Percentiles rank a stretch among this genome's conserved stretches.
These are phyloP conservation scores for Pyrus bretschneideri DNA, from an alignment of 306 rosid genomes.

Conservation along the genomic window DNA sequence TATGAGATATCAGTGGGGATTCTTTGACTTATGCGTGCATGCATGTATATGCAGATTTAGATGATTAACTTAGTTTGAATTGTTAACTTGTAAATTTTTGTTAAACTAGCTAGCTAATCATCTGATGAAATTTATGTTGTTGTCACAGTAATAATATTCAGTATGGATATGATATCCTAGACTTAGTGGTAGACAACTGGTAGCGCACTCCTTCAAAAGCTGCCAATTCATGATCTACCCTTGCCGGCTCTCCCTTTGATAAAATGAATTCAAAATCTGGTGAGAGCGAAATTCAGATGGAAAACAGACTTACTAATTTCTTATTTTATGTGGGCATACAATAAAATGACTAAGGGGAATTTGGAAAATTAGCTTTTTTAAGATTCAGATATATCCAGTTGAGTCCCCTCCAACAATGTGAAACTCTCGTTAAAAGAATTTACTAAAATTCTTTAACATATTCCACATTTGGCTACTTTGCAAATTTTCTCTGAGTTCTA, in stretches of 20 bases:
- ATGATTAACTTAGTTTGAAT: too few species aligned
- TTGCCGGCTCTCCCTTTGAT: background rate
- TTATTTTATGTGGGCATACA: background rate
- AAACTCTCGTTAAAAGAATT: too few species aligned
- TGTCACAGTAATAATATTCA: background rate
- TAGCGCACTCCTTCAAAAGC: background rate
- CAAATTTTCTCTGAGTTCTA: too few species aligned
- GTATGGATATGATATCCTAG: background rate
- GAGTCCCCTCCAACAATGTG: background rate
- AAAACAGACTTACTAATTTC: background rate
- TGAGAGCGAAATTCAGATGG: too few species aligned
- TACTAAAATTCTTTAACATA: too few species aligned
- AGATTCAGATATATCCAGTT: background rate
- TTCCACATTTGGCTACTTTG: too few species aligned
- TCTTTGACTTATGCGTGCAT: background rate
- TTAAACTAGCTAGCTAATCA: background rate
- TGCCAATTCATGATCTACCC: background rate
- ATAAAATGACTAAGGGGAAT: too few species aligned
- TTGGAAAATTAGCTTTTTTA: background rate
- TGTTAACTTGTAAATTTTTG: background rate
- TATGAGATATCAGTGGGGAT: background rate
- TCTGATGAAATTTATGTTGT: background rate
- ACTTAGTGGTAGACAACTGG: background rate
- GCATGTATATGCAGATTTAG: background rate
- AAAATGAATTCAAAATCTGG: too few species aligned